phyloP scores from a whole-genome alignment of 169 alveolate genomes.

The Eimeria necatrix region DNA sequence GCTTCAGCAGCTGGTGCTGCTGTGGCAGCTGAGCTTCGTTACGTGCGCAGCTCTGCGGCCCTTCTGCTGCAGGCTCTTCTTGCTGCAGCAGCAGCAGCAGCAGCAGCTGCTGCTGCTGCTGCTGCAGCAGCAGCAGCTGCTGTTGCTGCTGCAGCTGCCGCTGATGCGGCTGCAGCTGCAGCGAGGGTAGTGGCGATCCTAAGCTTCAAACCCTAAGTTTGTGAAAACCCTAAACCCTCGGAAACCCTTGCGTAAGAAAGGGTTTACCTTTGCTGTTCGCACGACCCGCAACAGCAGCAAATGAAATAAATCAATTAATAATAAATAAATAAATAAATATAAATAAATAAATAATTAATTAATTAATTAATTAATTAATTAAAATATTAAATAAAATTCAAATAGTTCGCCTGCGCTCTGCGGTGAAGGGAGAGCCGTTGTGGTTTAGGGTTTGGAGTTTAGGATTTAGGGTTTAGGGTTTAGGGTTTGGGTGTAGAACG shows the following conservation, averaged over 20 bases:
- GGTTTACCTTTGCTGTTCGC: neutral
- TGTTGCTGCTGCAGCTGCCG: no score
- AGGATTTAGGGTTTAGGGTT: no score
- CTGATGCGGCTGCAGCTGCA: no score
- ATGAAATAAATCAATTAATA: no score
- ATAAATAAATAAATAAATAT: no score
- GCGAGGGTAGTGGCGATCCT: no score
- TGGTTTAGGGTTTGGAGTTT: neutral
- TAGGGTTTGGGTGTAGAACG: no score
- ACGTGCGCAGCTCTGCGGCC: neutral
- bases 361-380: neutral
- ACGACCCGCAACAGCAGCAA: neutral
- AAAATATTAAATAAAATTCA: no score
- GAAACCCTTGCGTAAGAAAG: no score
- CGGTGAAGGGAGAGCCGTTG: neutral
- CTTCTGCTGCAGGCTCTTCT: neutral
- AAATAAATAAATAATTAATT: neutral
- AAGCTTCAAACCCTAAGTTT: no score
- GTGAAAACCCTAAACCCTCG: no score
- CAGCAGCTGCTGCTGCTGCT: constrained; percentile 20
- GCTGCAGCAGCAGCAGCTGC: neutral
- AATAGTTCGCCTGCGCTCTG: neutral
- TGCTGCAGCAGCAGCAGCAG: neutral
- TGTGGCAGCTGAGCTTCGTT: neutral
- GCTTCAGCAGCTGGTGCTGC: neutral